phyloP scores from a whole-genome alignment of 73 alveolate genomes.

The Paramecium caudatum region DNA sequence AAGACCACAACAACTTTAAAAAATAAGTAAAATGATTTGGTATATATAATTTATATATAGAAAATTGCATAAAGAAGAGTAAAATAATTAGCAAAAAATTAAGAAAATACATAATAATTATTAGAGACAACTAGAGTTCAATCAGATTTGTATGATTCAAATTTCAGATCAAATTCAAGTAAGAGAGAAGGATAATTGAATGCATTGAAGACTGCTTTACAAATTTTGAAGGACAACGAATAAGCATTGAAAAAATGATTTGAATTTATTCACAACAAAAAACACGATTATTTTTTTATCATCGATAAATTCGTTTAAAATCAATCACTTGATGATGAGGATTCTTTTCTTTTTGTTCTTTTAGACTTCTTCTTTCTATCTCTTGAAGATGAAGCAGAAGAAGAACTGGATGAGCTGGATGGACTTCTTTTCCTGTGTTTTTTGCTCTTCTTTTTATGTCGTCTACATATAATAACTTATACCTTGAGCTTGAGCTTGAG shows the following conservation, averaged over 20 bases:
- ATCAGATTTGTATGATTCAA: constrained; percentile 36
- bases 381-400: constrained; percentile 66
- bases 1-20: not conserved
- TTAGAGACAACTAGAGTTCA: constrained; percentile 54
- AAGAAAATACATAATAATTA: constrained; percentile 22
- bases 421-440: constrained; percentile 46
- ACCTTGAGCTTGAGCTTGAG: constrained; percentile 62
- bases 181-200: constrained; percentile 45
- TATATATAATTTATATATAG: not conserved
- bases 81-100: constrained; percentile 6
- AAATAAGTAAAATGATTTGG: constrained; percentile 50
- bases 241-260: constrained; percentile 60
- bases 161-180: constrained; percentile 17
- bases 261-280: constrained; percentile 40
- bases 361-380: not conserved
- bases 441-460: constrained; percentile 28
- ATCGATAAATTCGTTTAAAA: constrained; percentile 46
- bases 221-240: constrained; percentile 47
- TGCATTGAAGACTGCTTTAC: constrained; percentile 43
- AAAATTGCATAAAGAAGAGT: constrained; percentile 27
- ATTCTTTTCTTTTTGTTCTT: constrained; percentile 13
- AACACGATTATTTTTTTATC: constrained; percentile 13
- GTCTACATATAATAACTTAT: not conserved
- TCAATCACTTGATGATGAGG: constrained; percentile 63
- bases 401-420: constrained; percentile 51